Percentiles rank a stretch among this genome's conserved stretches.
Evolutionary conservation across 495 filamentous ascomycete species (phyloP).

Genomic region (Saxophila tyrrhenica): DNA sequence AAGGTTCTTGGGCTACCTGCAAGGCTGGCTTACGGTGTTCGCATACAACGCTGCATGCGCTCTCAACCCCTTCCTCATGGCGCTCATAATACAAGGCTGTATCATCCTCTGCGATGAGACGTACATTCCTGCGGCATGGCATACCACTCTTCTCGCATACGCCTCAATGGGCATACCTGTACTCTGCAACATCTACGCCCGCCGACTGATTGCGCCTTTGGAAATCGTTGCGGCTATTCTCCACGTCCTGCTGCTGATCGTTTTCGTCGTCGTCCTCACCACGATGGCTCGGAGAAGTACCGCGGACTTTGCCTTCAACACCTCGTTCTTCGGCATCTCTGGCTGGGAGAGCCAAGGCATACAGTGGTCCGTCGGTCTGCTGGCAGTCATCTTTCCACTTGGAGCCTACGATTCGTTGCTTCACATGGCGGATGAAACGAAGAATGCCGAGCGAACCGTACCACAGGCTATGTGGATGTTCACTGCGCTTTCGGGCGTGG

Average conservation of each 20-base stretch:
- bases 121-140: constrained; percentile 4
- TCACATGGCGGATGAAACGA: constrained; percentile 12
- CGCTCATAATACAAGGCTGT: constrained; percentile 32
- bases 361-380: constrained; percentile 7
- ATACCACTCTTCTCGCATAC: constrained; percentile 3
- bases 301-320: constrained; percentile 7
- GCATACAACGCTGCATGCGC: constrained; percentile 12
- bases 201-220: not conserved
- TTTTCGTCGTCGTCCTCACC: constrained; percentile 1
- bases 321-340: not conserved
- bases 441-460: constrained; percentile 2
- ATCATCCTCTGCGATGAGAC: constrained; percentile 27
- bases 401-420: constrained; percentile 1
- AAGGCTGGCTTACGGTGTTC: constrained; percentile 13
- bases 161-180: not conserved
- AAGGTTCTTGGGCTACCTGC: constrained; percentile 18
- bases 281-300: constrained; percentile 5
- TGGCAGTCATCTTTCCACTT: constrained; percentile 2
- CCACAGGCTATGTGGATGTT: constrained; percentile 7
- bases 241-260: not conserved
- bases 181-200: constrained; percentile 1
- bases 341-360: constrained; percentile 12
- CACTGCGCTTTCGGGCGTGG: constrained; percentile 14
- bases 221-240: not conserved
- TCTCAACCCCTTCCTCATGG: constrained; percentile 24